Evolutionary conservation across 495 filamentous ascomycete species (phyloP).

Genomic region (Lophiostoma macrostomum): DNA sequence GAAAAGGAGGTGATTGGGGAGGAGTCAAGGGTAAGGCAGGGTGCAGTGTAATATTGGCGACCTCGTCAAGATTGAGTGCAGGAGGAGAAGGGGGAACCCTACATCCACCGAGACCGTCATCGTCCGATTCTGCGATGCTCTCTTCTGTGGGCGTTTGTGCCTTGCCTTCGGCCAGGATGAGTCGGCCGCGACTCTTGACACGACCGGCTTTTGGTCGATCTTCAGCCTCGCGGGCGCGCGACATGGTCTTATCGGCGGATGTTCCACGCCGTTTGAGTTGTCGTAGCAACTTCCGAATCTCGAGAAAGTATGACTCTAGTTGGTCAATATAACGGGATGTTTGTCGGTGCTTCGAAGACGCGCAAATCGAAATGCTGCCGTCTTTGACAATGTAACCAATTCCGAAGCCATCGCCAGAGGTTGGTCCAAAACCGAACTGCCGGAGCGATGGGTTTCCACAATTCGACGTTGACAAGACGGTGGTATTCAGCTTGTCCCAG

Average conservation of each 20-base stretch:
- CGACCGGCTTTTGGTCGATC: slow-evolving; percentile 48
- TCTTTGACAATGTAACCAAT: slow-evolving; percentile 99
- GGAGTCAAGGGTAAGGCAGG: slow-evolving; percentile 26
- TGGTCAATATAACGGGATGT: slow-evolving; percentile 87
- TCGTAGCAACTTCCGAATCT: slow-evolving; percentile 79
- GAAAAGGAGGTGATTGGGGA: slow-evolving; percentile 28
- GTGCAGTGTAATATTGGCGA: slow-evolving; percentile 7
- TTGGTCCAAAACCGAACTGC: slow-evolving; percentile 95
- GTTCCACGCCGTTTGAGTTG: slow-evolving; percentile 57
- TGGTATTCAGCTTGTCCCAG: slow-evolving; percentile 94
- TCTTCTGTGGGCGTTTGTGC: slow-evolving; percentile 58
- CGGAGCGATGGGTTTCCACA: slow-evolving; percentile 97
- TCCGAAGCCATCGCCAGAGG: slow-evolving; percentile 90
- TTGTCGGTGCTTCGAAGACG: slow-evolving; percentile 86
- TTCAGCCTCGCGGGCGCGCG: slow-evolving; percentile 66
- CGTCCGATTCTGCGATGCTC: slow-evolving; percentile 60
- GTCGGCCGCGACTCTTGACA: slow-evolving; percentile 55
- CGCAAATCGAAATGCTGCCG: slow-evolving; percentile 86
- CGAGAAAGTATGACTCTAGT: slow-evolving; percentile 82
- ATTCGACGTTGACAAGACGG: slow-evolving; percentile 94
- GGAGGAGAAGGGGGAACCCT: slow-evolving; percentile 46
- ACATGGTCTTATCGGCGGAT: slow-evolving; percentile 51
- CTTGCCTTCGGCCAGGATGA: slow-evolving; percentile 48
- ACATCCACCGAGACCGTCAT: slow-evolving; percentile 92
- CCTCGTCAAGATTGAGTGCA: slow-evolving; percentile 30